phyloP scores from a whole-genome alignment of 1,139 yeast species.

The Taiozyma sp. region DNA sequence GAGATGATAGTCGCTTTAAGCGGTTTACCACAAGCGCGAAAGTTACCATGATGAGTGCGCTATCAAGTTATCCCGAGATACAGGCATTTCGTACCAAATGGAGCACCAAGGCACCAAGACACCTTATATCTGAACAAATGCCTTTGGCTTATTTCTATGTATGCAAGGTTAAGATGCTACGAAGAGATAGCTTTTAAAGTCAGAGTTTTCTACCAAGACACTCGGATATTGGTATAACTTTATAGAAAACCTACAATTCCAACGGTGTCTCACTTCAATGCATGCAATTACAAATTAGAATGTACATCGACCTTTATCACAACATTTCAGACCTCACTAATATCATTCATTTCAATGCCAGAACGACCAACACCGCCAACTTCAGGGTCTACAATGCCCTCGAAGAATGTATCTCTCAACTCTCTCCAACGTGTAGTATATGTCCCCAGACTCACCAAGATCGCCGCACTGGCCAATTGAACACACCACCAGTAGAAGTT shows the following conservation, averaged over 20 bases:
- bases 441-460: conserved; percentile 62
- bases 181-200: too few relatives aligned
- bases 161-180: too few relatives aligned
- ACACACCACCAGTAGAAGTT: conserved; percentile 82
- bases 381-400: conserved; percentile 59
- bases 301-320: background rate
- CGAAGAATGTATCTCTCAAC: conserved; percentile 75
- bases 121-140: too few relatives aligned
- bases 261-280: background rate
- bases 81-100: too few relatives aligned
- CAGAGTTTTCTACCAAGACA: background rate
- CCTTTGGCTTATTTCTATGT: too few relatives aligned
- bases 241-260: background rate
- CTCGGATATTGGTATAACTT: background rate
- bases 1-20: too few relatives aligned
- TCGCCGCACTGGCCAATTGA: conserved; percentile 61
- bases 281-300: background rate
- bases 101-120: too few relatives aligned
- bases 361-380: conserved; percentile 9
- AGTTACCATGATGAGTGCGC: too few relatives aligned
- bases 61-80: too few relatives aligned
- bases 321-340: background rate
- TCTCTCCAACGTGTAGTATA: conserved; percentile 25
- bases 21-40: too few relatives aligned
- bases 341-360: conserved; percentile 15